Conservation (phyloP, 148 eudicot species). For the Nepenthes mirabilis region DNA sequence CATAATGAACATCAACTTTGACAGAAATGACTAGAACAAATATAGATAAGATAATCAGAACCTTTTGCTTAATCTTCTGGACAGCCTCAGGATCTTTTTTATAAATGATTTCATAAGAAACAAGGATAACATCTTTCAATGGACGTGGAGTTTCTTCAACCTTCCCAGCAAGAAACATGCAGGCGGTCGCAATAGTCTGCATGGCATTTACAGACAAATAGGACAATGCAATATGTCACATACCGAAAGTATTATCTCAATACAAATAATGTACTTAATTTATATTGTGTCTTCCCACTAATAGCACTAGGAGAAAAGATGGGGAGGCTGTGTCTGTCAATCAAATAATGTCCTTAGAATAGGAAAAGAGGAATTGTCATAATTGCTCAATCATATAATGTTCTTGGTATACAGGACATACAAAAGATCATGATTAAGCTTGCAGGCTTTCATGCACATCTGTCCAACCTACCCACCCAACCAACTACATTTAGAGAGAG, state of each 20-base stretch:
- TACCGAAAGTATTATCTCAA: too few relatives aligned
- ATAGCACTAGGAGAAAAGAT: too few relatives aligned
- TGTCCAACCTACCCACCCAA: background rate
- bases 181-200: slow-evolving; percentile 54
- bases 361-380: too few relatives aligned
- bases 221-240: background rate
- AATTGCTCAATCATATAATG: too few relatives aligned
- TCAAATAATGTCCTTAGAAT: too few relatives aligned
- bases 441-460: too few relatives aligned
- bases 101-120: slow-evolving; percentile 52
- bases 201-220: slow-evolving; percentile 6
- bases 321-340: too few relatives aligned
- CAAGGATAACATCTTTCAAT: slow-evolving; percentile 42
- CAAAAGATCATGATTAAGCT: too few relatives aligned
- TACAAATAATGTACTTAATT: too few relatives aligned
- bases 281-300: too few relatives aligned
- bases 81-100: slow-evolving; percentile 65
- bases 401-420: too few relatives aligned
- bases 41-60: slow-evolving; percentile 17
- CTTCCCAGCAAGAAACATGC: slow-evolving; percentile 78
- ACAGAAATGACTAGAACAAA: background rate
- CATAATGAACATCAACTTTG: too few relatives aligned
- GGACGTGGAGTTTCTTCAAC: slow-evolving; percentile 49
- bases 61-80: slow-evolving; percentile 53
- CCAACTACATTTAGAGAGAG: background rate